These are phyloP conservation scores for Asterella californica DNA, from an alignment of 225 moss, liverwort and hornwort genomes.

Conservation along the genomic window DNA sequence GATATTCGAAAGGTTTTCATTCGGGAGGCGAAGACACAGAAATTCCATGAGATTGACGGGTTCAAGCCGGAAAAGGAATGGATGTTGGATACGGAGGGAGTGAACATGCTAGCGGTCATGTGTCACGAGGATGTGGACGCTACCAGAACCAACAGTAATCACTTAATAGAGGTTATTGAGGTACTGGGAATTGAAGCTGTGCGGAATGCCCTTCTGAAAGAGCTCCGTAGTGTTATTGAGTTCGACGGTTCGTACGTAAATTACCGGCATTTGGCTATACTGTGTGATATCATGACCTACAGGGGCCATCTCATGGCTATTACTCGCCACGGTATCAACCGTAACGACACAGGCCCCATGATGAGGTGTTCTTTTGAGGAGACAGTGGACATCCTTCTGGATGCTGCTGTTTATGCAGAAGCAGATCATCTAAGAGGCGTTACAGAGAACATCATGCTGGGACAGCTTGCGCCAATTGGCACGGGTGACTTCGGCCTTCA, in stretches of 20 bases:
- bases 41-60: slow-evolving; percentile 74
- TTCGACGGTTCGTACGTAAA: slow-evolving; percentile 99
- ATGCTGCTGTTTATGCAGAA: slow-evolving; percentile 96
- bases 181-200: slow-evolving; percentile 98
- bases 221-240: slow-evolving; percentile 88
- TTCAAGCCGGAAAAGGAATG: slow-evolving; percentile 93
- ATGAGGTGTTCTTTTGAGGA: slow-evolving; percentile 99
- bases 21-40: slow-evolving; percentile 86
- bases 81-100: slow-evolving; percentile 99
- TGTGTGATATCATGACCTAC: slow-evolving; percentile 99
- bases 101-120: slow-evolving; percentile 99
- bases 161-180: slow-evolving; percentile 98
- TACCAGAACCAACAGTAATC: slow-evolving; percentile 91
- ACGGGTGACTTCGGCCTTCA: slow-evolving; percentile 93
- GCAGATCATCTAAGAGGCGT: slow-evolving; percentile 95
- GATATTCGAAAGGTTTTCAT: slow-evolving; percentile 97
- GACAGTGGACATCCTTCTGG: slow-evolving; percentile 92
- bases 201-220: slow-evolving; percentile 81
- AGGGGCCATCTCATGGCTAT: slow-evolving; percentile 99
- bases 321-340: slow-evolving; percentile 94
- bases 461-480: slow-evolving; percentile 94
- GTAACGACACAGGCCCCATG: slow-evolving; percentile 98
- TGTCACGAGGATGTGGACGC: slow-evolving; percentile 99
- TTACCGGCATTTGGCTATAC: slow-evolving; percentile 94
- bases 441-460: slow-evolving; percentile 98